Conservation (phyloP, 2,329 filamentous ascomycete genomes). For the Claviceps sp. region DNA sequence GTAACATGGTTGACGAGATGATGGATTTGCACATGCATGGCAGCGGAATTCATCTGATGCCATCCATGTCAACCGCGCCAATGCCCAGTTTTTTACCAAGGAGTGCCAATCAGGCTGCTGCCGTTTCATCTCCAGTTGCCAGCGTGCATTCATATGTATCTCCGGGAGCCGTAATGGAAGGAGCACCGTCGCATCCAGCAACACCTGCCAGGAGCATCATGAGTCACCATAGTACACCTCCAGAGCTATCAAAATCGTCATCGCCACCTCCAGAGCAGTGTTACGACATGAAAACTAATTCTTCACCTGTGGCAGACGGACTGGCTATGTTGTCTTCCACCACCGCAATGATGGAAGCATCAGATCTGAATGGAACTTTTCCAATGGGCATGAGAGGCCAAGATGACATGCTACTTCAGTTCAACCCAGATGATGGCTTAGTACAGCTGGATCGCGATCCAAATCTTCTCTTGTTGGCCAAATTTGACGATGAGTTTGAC, state of each 20-base stretch:
- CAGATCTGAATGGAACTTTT: conserved; percentile 20
- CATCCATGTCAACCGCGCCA: conserved; percentile 32
- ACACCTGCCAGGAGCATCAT: conserved; percentile 37
- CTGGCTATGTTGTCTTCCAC: conserved; percentile 16
- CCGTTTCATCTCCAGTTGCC: conserved; percentile 26
- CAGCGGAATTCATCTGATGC: conserved; percentile 14
- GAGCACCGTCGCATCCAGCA: conserved; percentile 22
- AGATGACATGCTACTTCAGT: conserved; percentile 31
- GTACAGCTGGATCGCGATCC: conserved; percentile 32
- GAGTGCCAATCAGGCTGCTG: conserved; percentile 20
- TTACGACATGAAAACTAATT: conserved; percentile 32
- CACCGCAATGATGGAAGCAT: conserved; percentile 20
- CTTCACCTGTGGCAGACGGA: conserved; percentile 18
- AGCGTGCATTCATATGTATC: conserved; percentile 32
- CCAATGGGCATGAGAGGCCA: conserved; percentile 22
- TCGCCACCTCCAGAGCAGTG: conserved; percentile 38
- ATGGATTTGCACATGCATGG: conserved; percentile 27
- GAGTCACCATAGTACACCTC: conserved; percentile 44
- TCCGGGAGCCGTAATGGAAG: conserved; percentile 30
- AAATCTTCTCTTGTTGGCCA: conserved; percentile 35
- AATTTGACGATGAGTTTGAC: conserved; percentile 42
- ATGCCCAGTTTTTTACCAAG: conserved; percentile 21
- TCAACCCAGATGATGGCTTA: conserved; percentile 29
- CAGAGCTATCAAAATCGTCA: conserved; percentile 46
- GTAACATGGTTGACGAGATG: conserved; percentile 34